These are phyloP conservation scores for Trametes sp. DNA, from an alignment of 1,284 basidiomycete species.

Conservation along the genomic window DNA sequence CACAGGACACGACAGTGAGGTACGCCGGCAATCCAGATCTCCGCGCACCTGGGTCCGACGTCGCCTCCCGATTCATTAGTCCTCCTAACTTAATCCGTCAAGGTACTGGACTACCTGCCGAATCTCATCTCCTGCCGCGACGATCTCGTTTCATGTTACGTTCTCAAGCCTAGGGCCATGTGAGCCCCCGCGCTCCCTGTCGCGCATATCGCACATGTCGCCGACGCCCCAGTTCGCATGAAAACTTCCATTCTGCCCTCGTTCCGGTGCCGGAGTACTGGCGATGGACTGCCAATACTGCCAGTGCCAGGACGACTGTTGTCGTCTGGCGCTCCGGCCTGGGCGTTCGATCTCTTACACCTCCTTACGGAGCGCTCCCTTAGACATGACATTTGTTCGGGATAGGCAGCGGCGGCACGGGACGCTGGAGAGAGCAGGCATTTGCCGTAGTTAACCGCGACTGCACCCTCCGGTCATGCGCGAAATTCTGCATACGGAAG, in stretches of 20 bases:
- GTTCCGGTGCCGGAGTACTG: constrained; percentile 16
- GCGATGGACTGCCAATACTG: constrained; percentile 5
- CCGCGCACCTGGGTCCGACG: constrained; percentile 1
- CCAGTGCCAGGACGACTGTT: constrained; percentile 14
- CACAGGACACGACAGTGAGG: constrained; percentile 2
- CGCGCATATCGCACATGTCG: constrained; percentile 12
- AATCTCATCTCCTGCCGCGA: constrained; percentile 12
- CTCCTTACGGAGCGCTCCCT: constrained; percentile 7
- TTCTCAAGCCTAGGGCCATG: constrained; percentile 10
- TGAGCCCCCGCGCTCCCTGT: constrained; percentile 10
- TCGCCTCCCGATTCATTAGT: constrained; percentile 26
- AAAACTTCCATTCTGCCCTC: constrained; percentile 27
- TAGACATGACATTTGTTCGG: constrained; percentile 1
- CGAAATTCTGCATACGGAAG: background rate
- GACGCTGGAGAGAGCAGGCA: background rate
- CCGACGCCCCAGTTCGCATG: constrained; percentile 13
- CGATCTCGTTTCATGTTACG: constrained; percentile 12
- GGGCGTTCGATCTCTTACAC: constrained; percentile 14
- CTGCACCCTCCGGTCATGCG: background rate
- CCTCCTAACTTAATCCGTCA: constrained; percentile 15
- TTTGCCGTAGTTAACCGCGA: background rate
- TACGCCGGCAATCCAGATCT: constrained; percentile 17
- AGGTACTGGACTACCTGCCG: constrained; percentile 5
- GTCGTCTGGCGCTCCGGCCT: constrained; percentile 10
- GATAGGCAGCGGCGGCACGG: constrained; percentile 2